A percentile compares a stretch with the other conserved stretches of the same genome.
These are phyloP conservation scores for Colletotrichum scovillei DNA, from an alignment of 2,329 filamentous ascomycete genomes.

Conservation along the genomic window DNA sequence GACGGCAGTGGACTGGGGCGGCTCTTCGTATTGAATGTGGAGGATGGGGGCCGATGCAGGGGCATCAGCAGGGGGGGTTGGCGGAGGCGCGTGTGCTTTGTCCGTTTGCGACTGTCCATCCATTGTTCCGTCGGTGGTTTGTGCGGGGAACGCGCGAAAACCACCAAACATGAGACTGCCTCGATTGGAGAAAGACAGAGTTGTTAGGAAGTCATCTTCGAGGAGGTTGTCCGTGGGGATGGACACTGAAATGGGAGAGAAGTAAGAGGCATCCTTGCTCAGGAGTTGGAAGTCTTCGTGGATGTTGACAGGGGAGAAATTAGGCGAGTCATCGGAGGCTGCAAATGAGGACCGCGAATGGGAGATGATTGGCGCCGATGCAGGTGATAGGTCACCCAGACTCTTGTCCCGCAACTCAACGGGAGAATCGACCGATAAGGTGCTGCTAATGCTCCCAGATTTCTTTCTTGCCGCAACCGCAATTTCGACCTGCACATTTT, in stretches of 20 bases:
- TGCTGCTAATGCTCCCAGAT: conserved; percentile 43
- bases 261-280: conserved; percentile 42
- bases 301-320: conserved; percentile 35
- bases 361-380: conserved; percentile 39
- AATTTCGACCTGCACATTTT: conserved; percentile 17
- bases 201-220: conserved; percentile 67
- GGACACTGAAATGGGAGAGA: conserved; percentile 64
- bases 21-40: conserved; percentile 29
- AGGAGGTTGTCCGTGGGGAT: conserved; percentile 68
- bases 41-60: conserved; percentile 11
- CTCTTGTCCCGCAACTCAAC: conserved; percentile 38
- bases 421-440: conserved; percentile 38
- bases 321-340: conserved; percentile 33
- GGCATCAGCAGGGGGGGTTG: conserved; percentile 12
- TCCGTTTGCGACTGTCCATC: conserved; percentile 16
- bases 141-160: conserved; percentile 27
- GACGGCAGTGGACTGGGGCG: conserved; percentile 13
- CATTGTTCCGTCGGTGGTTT: conserved; percentile 25
- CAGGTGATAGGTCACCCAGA: conserved; percentile 42
- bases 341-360: conserved; percentile 41
- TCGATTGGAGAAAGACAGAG: conserved; percentile 70
- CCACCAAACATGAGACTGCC: conserved; percentile 72
- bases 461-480: conserved; percentile 36
- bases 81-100: conserved; percentile 1
- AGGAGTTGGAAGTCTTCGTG: conserved; percentile 39